phyloP scores from a whole-genome alignment of 1,139 yeast species.

The Yamadazyma siamensis region DNA sequence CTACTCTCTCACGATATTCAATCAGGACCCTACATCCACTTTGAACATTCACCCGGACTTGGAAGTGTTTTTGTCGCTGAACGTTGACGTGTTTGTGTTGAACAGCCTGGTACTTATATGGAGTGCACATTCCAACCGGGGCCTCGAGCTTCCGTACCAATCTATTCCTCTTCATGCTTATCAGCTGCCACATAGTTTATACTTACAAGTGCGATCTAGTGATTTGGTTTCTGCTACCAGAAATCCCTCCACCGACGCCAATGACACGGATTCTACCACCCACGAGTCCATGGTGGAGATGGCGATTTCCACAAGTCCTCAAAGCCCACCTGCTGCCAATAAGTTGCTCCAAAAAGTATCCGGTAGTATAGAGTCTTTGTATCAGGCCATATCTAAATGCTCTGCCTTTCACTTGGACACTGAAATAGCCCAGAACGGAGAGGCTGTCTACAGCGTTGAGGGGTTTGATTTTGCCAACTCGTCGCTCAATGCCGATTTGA shows the following conservation, averaged over 20 bases:
- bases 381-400: conserved; percentile 36
- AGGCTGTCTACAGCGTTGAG: conserved; percentile 17
- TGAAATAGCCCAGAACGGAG: conserved; percentile 17
- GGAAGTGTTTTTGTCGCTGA: conserved; percentile 1
- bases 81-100: conserved; percentile 33
- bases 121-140: conserved; percentile 24
- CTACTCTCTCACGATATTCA: conserved; percentile 14
- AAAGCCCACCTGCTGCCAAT: background rate
- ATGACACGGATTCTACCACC: too few species aligned
- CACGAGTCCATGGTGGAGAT: conserved; percentile 9
- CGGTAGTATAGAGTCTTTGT: conserved; percentile 18
- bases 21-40: conserved; percentile 18
- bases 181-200: conserved; percentile 21
- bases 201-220: conserved; percentile 31
- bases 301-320: background rate
- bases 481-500: conserved; percentile 5
- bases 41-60: conserved; percentile 11
- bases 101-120: conserved; percentile 37
- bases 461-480: conserved; percentile 11
- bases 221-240: too few species aligned
- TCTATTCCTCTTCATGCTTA: conserved; percentile 38
- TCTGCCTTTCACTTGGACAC: conserved; percentile 37
- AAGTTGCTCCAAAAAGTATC: conserved; percentile 7
- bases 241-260: too few species aligned
- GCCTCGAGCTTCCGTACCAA: conserved; percentile 42